Evolutionary conservation across 306 rosid species (phyloP).

Genomic region (Geum urbanum): DNA sequence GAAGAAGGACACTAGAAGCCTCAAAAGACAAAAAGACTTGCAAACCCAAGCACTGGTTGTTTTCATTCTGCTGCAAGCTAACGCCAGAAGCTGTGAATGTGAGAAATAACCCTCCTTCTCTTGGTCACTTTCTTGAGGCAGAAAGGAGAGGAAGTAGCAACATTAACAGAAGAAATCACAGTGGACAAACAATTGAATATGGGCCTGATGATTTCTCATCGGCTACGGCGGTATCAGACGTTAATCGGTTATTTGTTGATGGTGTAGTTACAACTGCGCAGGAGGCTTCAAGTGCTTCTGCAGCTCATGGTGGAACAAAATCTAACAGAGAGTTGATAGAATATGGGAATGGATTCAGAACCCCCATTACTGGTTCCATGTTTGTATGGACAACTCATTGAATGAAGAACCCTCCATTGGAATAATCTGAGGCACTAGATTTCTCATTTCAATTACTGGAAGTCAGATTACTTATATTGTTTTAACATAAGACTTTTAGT

Average conservation of each 20-base stretch:
- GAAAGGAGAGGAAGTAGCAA: conserved; percentile 45
- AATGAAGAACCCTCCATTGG: conserved; percentile 11
- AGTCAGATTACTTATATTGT: neutral
- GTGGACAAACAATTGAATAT: conserved; percentile 7
- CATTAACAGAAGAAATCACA: conserved; percentile 30
- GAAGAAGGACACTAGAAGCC: conserved; percentile 39
- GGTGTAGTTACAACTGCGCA: conserved; percentile 34
- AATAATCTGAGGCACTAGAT: neutral
- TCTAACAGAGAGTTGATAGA: conserved; percentile 27
- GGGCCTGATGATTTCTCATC: conserved; percentile 31
- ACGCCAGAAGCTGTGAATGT: conserved; percentile 48
- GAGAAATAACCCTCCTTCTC: conserved; percentile 42
- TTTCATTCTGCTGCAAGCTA: conserved; percentile 60
- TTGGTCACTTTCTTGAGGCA: conserved; percentile 64
- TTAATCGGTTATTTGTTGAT: conserved; percentile 29
- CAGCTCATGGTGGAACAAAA: conserved; percentile 24
- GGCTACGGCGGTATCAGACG: conserved; percentile 2
- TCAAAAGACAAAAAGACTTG: conserved; percentile 37
- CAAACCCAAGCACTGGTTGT: conserved; percentile 53
- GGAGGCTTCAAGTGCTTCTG: conserved; percentile 21
- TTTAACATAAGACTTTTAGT: neutral
- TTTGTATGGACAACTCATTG: conserved; percentile 33
- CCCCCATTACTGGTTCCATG: conserved; percentile 32
- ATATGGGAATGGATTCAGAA: conserved; percentile 31
- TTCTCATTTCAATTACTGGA: neutral